Evolutionary conservation across 2,329 filamentous ascomycete genomes (phyloP).

Genomic region (Bipolaris bicolor): DNA sequence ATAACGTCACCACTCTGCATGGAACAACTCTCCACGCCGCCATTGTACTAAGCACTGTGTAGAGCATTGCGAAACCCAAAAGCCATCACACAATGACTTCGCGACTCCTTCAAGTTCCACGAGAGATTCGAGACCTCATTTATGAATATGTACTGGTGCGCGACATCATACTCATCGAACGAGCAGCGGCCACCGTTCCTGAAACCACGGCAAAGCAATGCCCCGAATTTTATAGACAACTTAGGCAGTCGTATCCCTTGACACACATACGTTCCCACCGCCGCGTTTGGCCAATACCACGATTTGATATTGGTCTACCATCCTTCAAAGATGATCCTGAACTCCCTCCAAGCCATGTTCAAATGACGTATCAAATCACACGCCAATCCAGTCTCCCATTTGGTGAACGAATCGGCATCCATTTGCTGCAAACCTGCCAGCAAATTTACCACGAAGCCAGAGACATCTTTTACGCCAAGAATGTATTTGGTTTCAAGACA

Average conservation of each 20-base stretch:
- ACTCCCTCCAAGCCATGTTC: conserved; percentile 16
- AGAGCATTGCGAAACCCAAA: background rate
- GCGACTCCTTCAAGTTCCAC: conserved; percentile 22
- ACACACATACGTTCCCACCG: conserved; percentile 12
- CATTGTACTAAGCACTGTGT: too few relatives aligned
- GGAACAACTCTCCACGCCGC: too few relatives aligned
- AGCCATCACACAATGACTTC: conserved; percentile 11
- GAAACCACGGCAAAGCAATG: conserved; percentile 8
- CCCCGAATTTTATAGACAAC: conserved; percentile 7
- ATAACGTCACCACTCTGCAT: too few relatives aligned
- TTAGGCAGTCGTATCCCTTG: conserved; percentile 18
- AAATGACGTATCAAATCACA: conserved; percentile 32
- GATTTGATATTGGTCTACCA: conserved; percentile 23
- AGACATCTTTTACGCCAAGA: conserved; percentile 31
- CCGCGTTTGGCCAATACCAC: conserved; percentile 25
- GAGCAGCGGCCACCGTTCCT: conserved; percentile 13
- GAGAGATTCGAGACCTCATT: conserved; percentile 31
- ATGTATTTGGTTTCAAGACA: conserved; percentile 30
- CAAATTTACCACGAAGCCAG: conserved; percentile 31
- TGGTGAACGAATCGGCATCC: conserved; percentile 11
- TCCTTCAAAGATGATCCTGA: conserved; percentile 6
- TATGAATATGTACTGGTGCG: conserved; percentile 26
- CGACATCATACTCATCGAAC: conserved; percentile 23
- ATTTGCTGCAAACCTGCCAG: conserved; percentile 27
- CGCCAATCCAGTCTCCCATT: background rate